Conservation (phyloP, 148 eudicot genomes). For the Mesembryanthemum crystallinum region DNA sequence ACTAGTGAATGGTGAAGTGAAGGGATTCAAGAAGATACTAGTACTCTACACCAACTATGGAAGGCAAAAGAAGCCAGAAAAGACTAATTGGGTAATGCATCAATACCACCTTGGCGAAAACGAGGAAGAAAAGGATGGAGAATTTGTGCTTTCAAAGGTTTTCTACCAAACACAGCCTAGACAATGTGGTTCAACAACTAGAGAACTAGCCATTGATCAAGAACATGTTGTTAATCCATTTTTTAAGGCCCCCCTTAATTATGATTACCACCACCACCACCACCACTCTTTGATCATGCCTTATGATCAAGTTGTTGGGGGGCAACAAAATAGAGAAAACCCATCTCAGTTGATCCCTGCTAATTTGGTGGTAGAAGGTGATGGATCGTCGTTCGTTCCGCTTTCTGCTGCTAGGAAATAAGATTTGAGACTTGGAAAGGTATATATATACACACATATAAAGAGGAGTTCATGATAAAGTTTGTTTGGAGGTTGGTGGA, state of each 20-base stretch:
- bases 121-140: slow-evolving; percentile 94
- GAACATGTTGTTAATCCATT: not conserved
- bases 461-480: slow-evolving; percentile 21
- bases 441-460: slow-evolving; percentile 7
- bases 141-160: slow-evolving; percentile 75
- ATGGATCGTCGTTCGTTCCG: slow-evolving; percentile 40
- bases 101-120: slow-evolving; percentile 79
- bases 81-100: slow-evolving; percentile 98
- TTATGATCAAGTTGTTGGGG: slow-evolving; percentile 34
- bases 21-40: slow-evolving; percentile 83
- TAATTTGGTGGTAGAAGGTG: slow-evolving; percentile 54
- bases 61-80: slow-evolving; percentile 79
- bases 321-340: slow-evolving; percentile 36
- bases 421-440: not conserved
- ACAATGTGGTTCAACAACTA: slow-evolving; percentile 50
- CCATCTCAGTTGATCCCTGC: slow-evolving; percentile 49
- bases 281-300: slow-evolving; percentile 26
- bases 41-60: slow-evolving; percentile 95
- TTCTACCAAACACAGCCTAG: slow-evolving; percentile 97
- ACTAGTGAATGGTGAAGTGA: slow-evolving; percentile 35
- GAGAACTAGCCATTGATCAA: slow-evolving; percentile 6
- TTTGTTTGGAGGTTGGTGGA: slow-evolving; percentile 9
- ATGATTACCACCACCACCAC: slow-evolving; percentile 37
- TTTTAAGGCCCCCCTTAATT: slow-evolving; percentile 28
- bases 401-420: slow-evolving; percentile 36